phyloP scores from a whole-genome alignment of 176 grass and related monocot species.

The Oryza glumipatula region DNA sequence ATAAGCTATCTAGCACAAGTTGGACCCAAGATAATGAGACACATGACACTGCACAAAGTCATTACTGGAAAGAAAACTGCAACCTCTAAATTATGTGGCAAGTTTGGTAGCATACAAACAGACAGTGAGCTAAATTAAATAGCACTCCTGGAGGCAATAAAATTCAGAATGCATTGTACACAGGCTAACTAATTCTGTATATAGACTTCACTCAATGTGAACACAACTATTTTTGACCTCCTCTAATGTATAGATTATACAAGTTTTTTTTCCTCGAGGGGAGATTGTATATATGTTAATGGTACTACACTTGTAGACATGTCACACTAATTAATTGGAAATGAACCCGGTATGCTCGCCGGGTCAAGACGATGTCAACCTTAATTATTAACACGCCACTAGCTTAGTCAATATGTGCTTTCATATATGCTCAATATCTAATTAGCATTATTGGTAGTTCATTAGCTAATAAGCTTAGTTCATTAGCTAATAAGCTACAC shows the following conservation, averaged over 20 bases:
- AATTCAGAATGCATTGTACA: conserved; percentile 30
- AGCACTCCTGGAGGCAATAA: conserved; percentile 4
- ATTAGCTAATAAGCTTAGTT: neutral
- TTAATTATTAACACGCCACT: neutral
- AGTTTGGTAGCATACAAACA: conserved; percentile 29
- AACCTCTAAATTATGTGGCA: conserved; percentile 11
- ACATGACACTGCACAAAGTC: conserved; percentile 3
- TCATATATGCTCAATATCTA: neutral
- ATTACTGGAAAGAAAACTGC: neutral
- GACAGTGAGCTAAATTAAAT: conserved; percentile 8
- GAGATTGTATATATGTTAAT: neutral
- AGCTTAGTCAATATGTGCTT: conserved; percentile 1
- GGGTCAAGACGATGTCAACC: conserved; percentile 16
- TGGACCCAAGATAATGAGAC: conserved; percentile 11
- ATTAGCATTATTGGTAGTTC: conserved; percentile 9
- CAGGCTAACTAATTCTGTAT: conserved; percentile 14
- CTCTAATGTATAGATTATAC: neutral
- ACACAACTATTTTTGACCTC: neutral
- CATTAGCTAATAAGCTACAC: neutral
- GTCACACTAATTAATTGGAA: neutral
- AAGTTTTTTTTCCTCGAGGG: neutral
- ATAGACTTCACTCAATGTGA: neutral
- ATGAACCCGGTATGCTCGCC: neutral
- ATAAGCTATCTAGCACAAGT: conserved; percentile 18
- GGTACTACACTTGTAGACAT: neutral